Base-by-base conservation (phyloP, 768 basidiomycete genomes). In the Amanita exitialis region DNA sequence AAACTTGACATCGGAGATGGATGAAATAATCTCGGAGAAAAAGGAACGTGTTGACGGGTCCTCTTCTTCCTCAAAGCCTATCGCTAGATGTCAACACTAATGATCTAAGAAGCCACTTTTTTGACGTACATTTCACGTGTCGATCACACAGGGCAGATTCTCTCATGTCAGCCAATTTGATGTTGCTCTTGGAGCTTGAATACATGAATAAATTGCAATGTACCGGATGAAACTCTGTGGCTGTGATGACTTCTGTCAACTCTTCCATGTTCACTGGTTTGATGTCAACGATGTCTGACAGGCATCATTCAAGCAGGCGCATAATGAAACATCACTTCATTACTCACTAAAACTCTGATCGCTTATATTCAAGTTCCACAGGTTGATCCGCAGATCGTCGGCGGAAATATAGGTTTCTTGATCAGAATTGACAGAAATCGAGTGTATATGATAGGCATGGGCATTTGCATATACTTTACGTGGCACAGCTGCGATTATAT, bases 221-320 rank as follows among this genome's bases (percentile, higher is more conserved):
- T 48, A 82, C 78, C 28, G 96, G 96, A 64, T 98, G 96, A 69
- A 99, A 98, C 69, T 99, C 96, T 44, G 96, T 92, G 9, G 95
- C 91, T n/a, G 96, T 99, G 67, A 99, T 98, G 64, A 99, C 96
- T 66, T 99, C 96, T 13, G 96, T 98, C 49, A 99, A 76, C 67
- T 99, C 96, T 65, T 99, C 96, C 96, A 99, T 99, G 69, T 99
- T 99, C 61, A 91, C 83, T 2, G 96, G 96, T 66, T 99, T 99
- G 80, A 99, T 98, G 68, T 99, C 96, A 56, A 99, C 94, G 62
- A 99, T 98, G 70, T 99, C 96, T 99, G 36, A 56, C 49, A 47
- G 30, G 27, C 37, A 49, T 28, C 34, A 45, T 54, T 25, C 20
- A 43, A 43, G 37, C 10, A n/a, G 16, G n/a, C 37, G 44, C 18